Evolutionary conservation across 257 asterid genomes (phyloP).

Genomic region (Buddleja alternifolia): DNA sequence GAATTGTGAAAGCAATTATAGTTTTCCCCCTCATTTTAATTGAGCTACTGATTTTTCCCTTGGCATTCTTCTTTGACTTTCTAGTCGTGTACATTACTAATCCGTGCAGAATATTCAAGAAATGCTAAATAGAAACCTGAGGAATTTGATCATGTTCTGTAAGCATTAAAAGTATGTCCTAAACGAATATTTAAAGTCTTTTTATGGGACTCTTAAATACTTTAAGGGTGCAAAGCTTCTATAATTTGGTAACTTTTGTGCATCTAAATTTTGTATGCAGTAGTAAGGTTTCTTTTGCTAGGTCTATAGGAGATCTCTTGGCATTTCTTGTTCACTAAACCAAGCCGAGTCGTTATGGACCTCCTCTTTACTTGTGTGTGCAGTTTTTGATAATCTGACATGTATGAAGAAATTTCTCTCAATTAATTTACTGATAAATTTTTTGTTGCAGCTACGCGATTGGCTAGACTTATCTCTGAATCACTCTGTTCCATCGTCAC

Average conservation of each 20-base stretch:
- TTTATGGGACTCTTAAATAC: not conserved
- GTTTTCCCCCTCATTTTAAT: not conserved
- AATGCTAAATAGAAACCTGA: constrained; percentile 20
- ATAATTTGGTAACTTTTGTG: constrained; percentile 14
- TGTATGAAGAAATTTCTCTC: constrained; percentile 3
- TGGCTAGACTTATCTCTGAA: constrained; percentile 92
- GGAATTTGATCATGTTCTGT: constrained; percentile 22
- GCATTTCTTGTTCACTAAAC: constrained; percentile 9
- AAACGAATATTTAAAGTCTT: not conserved
- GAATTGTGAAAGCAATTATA: too few relatives aligned
- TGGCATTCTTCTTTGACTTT: constrained; percentile 2
- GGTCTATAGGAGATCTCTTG: constrained; percentile 6
- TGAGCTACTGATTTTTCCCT: not conserved
- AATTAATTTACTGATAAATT: not conserved
- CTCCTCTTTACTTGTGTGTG: constrained; percentile 26
- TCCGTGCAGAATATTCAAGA: constrained; percentile 18
- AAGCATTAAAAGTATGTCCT: constrained; percentile 6
- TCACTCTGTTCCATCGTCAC: constrained; percentile 91
- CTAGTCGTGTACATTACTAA: not conserved
- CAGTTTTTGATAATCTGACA: constrained; percentile 21
- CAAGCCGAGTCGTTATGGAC: not conserved
- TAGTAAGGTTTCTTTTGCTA: not conserved
- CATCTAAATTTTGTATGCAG: constrained; percentile 17
- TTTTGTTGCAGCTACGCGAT: constrained; percentile 69
- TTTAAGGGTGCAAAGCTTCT: not conserved